Conservation (phyloP, 1,284 basidiomycete genomes). For the Ustilago shanxiensis region DNA sequence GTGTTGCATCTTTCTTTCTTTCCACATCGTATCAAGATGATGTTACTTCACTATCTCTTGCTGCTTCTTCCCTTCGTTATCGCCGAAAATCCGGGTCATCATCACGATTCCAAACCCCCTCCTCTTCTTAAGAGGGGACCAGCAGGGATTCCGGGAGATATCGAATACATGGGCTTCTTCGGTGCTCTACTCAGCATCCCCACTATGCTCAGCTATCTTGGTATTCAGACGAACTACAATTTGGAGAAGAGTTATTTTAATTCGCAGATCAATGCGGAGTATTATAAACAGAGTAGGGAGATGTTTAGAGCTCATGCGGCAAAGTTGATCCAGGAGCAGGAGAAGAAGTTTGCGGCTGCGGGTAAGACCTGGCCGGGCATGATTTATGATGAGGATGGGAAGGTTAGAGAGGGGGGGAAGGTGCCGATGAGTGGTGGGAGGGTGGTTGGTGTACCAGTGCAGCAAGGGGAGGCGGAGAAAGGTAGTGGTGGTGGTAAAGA, state of each 20-base stretch:
- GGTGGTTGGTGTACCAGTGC: neutral
- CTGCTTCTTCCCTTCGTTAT: neutral
- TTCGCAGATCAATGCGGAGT: slow-evolving; percentile 29
- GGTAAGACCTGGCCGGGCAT: slow-evolving; percentile 30
- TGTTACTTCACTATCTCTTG: neutral
- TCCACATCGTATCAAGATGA: too few species aligned
- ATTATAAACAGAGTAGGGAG: slow-evolving; percentile 28
- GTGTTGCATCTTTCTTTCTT: neutral
- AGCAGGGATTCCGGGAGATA: slow-evolving; percentile 27
- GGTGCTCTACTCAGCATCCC: slow-evolving; percentile 32
- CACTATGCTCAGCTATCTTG: slow-evolving; percentile 28
- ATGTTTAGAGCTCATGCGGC: slow-evolving; percentile 28
- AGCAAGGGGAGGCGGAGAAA: neutral
- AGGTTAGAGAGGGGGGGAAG: slow-evolving; percentile 15
- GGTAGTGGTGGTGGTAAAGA: neutral
- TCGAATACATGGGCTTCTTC: slow-evolving; percentile 40
- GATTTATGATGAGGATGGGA: slow-evolving; percentile 33
- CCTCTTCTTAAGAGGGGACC: slow-evolving; percentile 12
- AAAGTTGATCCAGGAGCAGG: slow-evolving; percentile 28
- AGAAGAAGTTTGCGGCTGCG: slow-evolving; percentile 22
- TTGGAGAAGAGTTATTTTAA: slow-evolving; percentile 36
- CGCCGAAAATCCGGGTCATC: neutral
- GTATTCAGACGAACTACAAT: slow-evolving; percentile 41
- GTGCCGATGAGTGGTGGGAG: neutral
- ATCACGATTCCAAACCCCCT: neutral